Evolutionary conservation across 495 filamentous ascomycete species (phyloP).

Genomic region (Achaetomiella virescens): DNA sequence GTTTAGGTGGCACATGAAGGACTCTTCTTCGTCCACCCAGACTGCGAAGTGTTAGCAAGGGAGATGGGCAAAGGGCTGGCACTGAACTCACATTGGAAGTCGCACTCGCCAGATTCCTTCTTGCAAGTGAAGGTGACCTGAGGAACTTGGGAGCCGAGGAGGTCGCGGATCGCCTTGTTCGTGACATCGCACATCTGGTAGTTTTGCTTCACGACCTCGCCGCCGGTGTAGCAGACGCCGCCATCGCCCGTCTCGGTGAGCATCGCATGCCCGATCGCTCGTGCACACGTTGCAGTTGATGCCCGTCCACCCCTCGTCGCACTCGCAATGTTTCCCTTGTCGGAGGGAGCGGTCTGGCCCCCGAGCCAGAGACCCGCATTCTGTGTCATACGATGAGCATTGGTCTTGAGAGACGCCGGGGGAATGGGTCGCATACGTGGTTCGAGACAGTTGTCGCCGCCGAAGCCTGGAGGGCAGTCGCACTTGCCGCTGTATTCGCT

Average conservation of each 20-base stretch:
- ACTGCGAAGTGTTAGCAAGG: conserved; percentile 50
- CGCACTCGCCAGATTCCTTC: conserved; percentile 64
- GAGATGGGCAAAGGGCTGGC: not conserved
- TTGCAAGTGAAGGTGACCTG: conserved; percentile 93
- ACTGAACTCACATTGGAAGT: conserved; percentile 74
- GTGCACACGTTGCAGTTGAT: conserved; percentile 98
- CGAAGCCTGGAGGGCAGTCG: conserved; percentile 83
- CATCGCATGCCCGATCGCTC: conserved; percentile 71
- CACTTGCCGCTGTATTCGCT: conserved; percentile 86
- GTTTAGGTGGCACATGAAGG: conserved; percentile 89
- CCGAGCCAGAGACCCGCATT: conserved; percentile 82
- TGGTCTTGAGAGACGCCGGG: not conserved
- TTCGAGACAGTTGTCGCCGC: conserved; percentile 81
- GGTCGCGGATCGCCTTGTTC: conserved; percentile 81
- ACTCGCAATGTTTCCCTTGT: conserved; percentile 64
- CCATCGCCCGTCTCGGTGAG: conserved; percentile 75
- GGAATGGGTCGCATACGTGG: conserved; percentile 48
- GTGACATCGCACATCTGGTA: conserved; percentile 98
- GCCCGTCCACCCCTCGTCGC: conserved; percentile 92
- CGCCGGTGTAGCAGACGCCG: conserved; percentile 86
- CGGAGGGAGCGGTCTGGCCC: conserved; percentile 68
- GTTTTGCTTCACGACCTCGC: conserved; percentile 85
- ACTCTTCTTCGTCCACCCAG: conserved; percentile 90
- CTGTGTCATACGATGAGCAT: conserved; percentile 28
- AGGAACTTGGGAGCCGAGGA: conserved; percentile 74